Evolutionary conservation across 164 flowering plant genomes (phyloP).

Genomic region (Cinnamomum chago): DNA sequence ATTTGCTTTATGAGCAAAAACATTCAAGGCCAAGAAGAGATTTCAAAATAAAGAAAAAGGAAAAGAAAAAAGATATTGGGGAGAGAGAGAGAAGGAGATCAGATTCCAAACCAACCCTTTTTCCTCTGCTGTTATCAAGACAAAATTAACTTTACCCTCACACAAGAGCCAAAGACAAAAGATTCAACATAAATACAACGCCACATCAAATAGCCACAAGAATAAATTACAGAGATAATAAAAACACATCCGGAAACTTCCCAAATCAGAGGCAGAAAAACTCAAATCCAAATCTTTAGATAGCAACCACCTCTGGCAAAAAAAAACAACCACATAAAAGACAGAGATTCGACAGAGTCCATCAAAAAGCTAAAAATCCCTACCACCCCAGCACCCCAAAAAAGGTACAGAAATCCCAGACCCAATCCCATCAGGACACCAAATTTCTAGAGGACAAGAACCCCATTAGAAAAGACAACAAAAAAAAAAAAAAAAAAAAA

Average conservation of each 20-base stretch:
- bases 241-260: background rate
- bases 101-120: conserved; percentile 2
- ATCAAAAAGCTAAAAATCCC: background rate
- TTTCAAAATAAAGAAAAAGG: conserved; percentile 2
- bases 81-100: background rate
- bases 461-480: background rate
- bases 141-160: conserved; percentile 11
- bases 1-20: conserved; percentile 25
- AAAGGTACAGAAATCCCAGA: background rate
- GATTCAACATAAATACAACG: conserved; percentile 18
- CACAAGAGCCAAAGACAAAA: conserved; percentile 20
- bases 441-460: background rate
- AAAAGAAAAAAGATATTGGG: background rate
- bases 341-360: background rate
- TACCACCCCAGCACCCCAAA: background rate
- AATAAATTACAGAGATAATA: background rate
- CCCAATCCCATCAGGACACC: background rate
- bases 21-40: conserved; percentile 23
- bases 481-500: no score
- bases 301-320: background rate
- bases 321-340: background rate
- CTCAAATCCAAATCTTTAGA: background rate
- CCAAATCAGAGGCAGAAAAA: no score
- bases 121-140: conserved; percentile 4
- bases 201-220: conserved; percentile 4